These are phyloP conservation scores for Erigeron canadensis DNA, from an alignment of 129 eudicot species.

Conservation along the genomic window DNA sequence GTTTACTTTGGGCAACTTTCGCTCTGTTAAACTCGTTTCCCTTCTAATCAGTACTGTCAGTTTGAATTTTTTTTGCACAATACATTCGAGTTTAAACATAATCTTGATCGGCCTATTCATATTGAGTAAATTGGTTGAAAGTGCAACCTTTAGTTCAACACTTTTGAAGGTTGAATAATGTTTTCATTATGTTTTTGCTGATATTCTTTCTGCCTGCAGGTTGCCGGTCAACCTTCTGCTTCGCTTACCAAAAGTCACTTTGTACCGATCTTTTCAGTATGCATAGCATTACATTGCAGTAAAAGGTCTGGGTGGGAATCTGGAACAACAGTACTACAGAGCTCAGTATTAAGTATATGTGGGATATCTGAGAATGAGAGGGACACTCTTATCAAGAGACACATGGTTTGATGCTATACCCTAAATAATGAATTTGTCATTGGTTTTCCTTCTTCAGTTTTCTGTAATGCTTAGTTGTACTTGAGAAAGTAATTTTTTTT, in stretches of 20 bases:
- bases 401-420: slow-evolving; percentile 61
- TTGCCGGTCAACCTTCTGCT: slow-evolving; percentile 57
- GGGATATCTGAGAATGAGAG: slow-evolving; percentile 80
- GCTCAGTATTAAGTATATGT: slow-evolving; percentile 60
- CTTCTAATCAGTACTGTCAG: no score
- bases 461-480: slow-evolving; percentile 9
- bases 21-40: no score
- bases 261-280: slow-evolving; percentile 85
- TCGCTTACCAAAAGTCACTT: slow-evolving; percentile 70
- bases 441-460: slow-evolving; percentile 10
- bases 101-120: no score
- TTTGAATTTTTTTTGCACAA: no score
- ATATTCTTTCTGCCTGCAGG: slow-evolving; percentile 51
- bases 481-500: slow-evolving; percentile 4
- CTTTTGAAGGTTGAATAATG: slow-evolving; percentile 4
- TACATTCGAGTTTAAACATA: no score
- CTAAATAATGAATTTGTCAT: slow-evolving; percentile 9
- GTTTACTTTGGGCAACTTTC: no score
- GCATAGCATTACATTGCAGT: slow-evolving; percentile 88
- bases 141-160: not conserved
- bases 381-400: slow-evolving; percentile 80
- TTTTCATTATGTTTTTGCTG: slow-evolving; percentile 10
- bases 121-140: no score
- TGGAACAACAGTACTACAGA: slow-evolving; percentile 65
- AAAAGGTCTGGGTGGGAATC: slow-evolving; percentile 67